Evolutionary conservation across 495 filamentous ascomycete species (phyloP).

Genomic region (Xylaria flabelliformis): DNA sequence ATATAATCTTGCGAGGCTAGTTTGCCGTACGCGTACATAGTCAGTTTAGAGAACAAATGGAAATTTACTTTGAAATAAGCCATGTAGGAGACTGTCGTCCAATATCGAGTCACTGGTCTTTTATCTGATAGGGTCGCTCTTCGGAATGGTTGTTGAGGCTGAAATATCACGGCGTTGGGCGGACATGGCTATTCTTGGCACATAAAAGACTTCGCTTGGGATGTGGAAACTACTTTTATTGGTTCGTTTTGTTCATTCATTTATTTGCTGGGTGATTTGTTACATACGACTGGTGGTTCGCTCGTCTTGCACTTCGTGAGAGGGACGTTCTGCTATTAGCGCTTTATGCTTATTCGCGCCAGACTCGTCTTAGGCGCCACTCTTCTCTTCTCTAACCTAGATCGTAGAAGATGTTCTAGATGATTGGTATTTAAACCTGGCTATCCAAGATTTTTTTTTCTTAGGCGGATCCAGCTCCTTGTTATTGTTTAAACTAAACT

Average conservation of each 20-base stretch:
- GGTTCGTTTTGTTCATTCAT: background rate
- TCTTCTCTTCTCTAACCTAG: too few relatives aligned
- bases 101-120: background rate
- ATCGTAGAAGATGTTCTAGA: background rate
- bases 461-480: background rate
- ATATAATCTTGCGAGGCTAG: background rate
- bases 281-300: background rate
- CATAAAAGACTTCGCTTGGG: background rate
- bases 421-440: background rate
- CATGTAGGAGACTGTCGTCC: background rate
- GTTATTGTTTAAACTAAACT: background rate
- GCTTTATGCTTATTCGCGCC: too few relatives aligned
- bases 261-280: background rate
- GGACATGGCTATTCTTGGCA: background rate
- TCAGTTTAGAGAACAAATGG: background rate
- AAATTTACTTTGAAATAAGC: background rate
- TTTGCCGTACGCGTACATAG: constrained; percentile 1
- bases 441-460: background rate
- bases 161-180: background rate
- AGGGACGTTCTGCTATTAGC: too few relatives aligned
- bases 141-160: background rate
- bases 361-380: too few relatives aligned
- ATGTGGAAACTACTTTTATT: background rate
- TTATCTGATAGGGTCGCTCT: background rate
- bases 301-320: background rate